phyloP scores from a whole-genome alignment of 1,139 yeast genomes.

The Candida sp. region DNA sequence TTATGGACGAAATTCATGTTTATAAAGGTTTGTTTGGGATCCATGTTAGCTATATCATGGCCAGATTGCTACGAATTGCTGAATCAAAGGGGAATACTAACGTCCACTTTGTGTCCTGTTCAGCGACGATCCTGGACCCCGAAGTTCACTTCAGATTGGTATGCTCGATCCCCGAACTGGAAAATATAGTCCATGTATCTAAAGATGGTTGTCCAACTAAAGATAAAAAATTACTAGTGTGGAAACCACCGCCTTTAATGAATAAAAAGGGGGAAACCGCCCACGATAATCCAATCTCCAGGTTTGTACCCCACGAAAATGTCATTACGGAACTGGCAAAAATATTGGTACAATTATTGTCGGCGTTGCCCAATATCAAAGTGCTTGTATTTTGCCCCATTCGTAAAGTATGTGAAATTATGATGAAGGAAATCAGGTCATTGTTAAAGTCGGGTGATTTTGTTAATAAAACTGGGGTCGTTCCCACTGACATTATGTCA shows the following conservation, averaged over 20 bases:
- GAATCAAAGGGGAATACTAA: constrained; percentile 8
- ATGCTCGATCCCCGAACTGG: constrained; percentile 55
- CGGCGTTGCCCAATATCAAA: constrained; percentile 51
- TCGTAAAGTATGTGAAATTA: constrained; percentile 77
- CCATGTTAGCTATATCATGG: constrained; percentile 81
- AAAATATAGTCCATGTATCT: constrained; percentile 48
- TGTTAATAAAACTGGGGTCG: constrained; percentile 34
- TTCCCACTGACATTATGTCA: constrained; percentile 72
- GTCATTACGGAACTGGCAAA: constrained; percentile 76
- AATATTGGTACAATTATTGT: constrained; percentile 58
- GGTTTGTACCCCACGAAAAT: constrained; percentile 53
- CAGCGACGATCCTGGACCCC: constrained; percentile 87
- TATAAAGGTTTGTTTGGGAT: constrained; percentile 92
- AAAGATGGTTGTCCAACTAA: constrained; percentile 92
- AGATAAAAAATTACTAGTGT: constrained; percentile 65
- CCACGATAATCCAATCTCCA: constrained; percentile 12
- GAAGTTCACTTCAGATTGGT: constrained; percentile 63
- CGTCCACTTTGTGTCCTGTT: constrained; percentile 76
- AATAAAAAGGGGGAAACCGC: constrained; percentile 49
- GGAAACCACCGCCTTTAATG: constrained; percentile 77
- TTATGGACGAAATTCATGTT: constrained; percentile 87
- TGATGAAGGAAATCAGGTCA: constrained; percentile 77
- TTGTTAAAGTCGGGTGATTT: constrained; percentile 24
- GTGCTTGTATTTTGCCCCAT: constrained; percentile 90
- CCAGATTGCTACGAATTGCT: constrained; percentile 47